Base-by-base conservation (phyloP, 352 stramenopile species). In the Phytophthora tentaculata region DNA sequence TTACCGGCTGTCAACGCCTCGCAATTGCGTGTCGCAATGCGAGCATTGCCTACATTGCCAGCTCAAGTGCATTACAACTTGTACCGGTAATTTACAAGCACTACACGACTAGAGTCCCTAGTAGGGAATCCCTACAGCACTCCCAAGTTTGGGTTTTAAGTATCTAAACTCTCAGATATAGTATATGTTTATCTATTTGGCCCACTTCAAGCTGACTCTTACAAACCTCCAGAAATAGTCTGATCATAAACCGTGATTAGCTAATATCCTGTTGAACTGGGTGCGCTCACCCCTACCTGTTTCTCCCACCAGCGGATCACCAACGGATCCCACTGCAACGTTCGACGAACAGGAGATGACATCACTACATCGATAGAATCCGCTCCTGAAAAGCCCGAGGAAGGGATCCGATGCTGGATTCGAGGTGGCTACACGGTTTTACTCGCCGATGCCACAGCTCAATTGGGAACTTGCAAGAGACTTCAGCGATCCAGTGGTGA, bases 321-420 rank as follows among this genome's bases (percentile, higher is more conserved):
- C 57, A 64, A 58, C 62, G 63, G 57, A 67, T 66, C 57, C 64
- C 49, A 24, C 45, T 50, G 60, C 54, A 68, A 62, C 61, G 61
- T 74, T 74, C 67, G 37, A 37, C 48, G 67, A 74, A 70, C 53
- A 23, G 19, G 54, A 39, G 8, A 28, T 70, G 54, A 74, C 61
- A 28, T 74, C 67, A 67, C 50, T 74, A 74, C 13, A 50, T 50
- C 19, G 44, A 53, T 17, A 43, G 48, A 51, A 73, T 73, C 65
- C 45, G 61, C 35, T 55, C 1, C 16, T 24, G 26, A 19, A 12
- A 13, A 50, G 50, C n/a, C 35, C 6, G 35, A 43, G 35, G 35
- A 43, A 43, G 39, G 17, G 20, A 61, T 29, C 49, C 16, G 12
- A 54, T 23, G 41, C 56, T 73, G 66, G 61, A 73, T 69, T 65